These are phyloP conservation scores for Akebia trifoliata DNA, from an alignment of 164 flowering plant genomes.

Conservation along the genomic window DNA sequence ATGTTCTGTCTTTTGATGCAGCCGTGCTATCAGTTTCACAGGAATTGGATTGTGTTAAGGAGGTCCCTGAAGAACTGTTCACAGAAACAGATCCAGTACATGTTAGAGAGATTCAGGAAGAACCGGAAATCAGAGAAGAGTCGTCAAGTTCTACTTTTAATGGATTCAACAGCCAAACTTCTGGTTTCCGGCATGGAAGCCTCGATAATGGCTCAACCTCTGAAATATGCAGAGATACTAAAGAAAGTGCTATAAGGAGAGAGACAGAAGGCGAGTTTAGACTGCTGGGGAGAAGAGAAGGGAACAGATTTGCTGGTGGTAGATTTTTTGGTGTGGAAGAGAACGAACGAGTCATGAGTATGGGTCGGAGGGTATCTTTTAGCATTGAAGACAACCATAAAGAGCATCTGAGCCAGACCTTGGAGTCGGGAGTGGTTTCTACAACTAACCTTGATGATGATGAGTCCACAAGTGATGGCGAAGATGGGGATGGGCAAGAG, in stretches of 20 bases:
- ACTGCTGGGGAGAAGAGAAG: slow-evolving; percentile 72
- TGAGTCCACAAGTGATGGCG: slow-evolving; percentile 40
- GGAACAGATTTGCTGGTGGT: slow-evolving; percentile 50
- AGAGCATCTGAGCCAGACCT: slow-evolving; percentile 37
- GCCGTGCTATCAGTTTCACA: slow-evolving; percentile 53
- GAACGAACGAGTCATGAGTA: slow-evolving; percentile 46
- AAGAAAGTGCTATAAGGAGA: slow-evolving; percentile 90
- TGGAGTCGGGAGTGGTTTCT: slow-evolving; percentile 63
- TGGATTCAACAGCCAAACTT: slow-evolving; percentile 23
- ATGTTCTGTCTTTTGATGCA: slow-evolving; percentile 54
- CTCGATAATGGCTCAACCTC: slow-evolving; percentile 25
- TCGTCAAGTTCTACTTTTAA: slow-evolving; percentile 13
- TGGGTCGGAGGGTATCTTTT: slow-evolving; percentile 78
- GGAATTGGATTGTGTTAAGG: slow-evolving; percentile 40
- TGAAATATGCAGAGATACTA: slow-evolving; percentile 25
- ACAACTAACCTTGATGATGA: slow-evolving; percentile 53
- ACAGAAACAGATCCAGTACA: slow-evolving; percentile 18
- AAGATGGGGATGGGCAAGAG: slow-evolving; percentile 44
- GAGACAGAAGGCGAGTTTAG: slow-evolving; percentile 98
- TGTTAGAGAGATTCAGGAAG: no score
- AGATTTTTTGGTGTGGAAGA: slow-evolving; percentile 78
- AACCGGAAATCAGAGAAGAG: slow-evolving; percentile 25
- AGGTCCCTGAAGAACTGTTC: slow-evolving; percentile 40
- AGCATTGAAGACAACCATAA: slow-evolving; percentile 56
- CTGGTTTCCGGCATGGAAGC: slow-evolving; percentile 8